These are phyloP conservation scores for Ceratocystis cacaofunesta DNA, from an alignment of 2,329 filamentous ascomycete genomes.

Conservation along the genomic window DNA sequence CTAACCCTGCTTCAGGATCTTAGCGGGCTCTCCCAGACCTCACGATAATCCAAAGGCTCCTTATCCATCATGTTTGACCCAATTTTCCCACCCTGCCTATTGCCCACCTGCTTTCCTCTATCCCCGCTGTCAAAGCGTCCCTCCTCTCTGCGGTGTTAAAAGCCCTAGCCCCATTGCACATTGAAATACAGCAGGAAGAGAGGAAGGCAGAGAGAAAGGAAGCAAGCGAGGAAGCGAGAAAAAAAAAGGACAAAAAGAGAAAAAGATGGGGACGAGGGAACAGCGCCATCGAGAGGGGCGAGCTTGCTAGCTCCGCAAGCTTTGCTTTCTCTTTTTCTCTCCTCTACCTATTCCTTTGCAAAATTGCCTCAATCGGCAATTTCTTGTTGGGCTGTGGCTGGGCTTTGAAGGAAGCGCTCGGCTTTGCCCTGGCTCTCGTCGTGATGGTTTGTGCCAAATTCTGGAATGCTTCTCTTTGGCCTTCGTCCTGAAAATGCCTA, in stretches of 20 bases:
- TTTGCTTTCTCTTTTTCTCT: not conserved
- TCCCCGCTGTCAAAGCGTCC: not conserved
- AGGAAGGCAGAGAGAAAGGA: not conserved
- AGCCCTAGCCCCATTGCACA: not conserved
- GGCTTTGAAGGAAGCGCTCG: not conserved
- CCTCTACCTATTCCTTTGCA: not conserved
- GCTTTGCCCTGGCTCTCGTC: not conserved
- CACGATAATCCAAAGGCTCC: not conserved
- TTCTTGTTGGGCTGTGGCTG: not conserved
- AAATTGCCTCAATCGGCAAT: slow-evolving; percentile 5
- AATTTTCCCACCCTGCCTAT: not conserved
- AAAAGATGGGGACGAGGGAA: not conserved
- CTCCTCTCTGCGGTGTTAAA: not conserved
- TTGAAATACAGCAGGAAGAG: not conserved
- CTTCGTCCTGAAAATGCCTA: not conserved
- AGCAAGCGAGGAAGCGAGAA: too few species aligned
- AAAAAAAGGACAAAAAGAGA: not conserved
- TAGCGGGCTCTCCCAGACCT: not conserved
- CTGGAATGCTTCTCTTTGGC: not conserved
- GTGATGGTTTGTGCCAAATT: not conserved
- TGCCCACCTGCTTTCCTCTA: not conserved
- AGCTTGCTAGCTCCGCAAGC: not conserved
- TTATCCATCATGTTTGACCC: not conserved
- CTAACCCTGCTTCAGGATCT: too few species aligned
- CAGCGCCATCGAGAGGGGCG: not conserved